phyloP scores from a whole-genome alignment of 2,329 filamentous ascomycete species.

The Aspergillus intermedius region DNA sequence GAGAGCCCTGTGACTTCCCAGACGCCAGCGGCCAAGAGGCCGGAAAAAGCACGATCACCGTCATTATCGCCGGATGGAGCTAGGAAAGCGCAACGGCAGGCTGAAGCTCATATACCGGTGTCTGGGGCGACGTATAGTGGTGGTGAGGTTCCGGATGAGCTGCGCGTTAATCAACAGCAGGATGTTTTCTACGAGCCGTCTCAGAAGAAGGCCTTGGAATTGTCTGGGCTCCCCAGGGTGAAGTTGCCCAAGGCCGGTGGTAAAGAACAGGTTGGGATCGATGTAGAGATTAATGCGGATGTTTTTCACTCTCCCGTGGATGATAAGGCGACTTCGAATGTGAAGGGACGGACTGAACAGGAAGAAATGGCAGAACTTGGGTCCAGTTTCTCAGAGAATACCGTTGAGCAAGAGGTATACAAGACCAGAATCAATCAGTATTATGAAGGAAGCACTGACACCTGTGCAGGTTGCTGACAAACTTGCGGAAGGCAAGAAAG shows the following conservation, averaged over 20 bases:
- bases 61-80: conserved; percentile 38
- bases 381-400: conserved; percentile 7
- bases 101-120: conserved; percentile 49
- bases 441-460: conserved; percentile 1
- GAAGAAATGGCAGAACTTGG: conserved; percentile 35
- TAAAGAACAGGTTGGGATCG: conserved; percentile 38
- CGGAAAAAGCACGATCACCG: conserved; percentile 17
- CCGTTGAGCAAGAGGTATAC: conserved; percentile 7
- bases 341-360: conserved; percentile 32
- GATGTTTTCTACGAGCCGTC: conserved; percentile 54
- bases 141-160: conserved; percentile 19
- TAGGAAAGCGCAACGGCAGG: conserved; percentile 41
- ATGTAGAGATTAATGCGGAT: conserved; percentile 48
- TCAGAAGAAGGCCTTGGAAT: conserved; percentile 38
- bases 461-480: conserved; percentile 10
- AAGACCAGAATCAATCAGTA: not conserved
- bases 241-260: conserved; percentile 51
- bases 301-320: conserved; percentile 43
- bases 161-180: conserved; percentile 47
- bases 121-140: conserved; percentile 39
- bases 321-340: conserved; percentile 22
- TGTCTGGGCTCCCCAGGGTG: conserved; percentile 49
- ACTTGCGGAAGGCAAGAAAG: conserved; percentile 17
- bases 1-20: conserved; percentile 11
- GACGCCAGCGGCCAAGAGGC: conserved; percentile 20